Evolutionary conservation across 1,284 basidiomycete species (phyloP).

Genomic region (Sanghuangporus baumii): DNA sequence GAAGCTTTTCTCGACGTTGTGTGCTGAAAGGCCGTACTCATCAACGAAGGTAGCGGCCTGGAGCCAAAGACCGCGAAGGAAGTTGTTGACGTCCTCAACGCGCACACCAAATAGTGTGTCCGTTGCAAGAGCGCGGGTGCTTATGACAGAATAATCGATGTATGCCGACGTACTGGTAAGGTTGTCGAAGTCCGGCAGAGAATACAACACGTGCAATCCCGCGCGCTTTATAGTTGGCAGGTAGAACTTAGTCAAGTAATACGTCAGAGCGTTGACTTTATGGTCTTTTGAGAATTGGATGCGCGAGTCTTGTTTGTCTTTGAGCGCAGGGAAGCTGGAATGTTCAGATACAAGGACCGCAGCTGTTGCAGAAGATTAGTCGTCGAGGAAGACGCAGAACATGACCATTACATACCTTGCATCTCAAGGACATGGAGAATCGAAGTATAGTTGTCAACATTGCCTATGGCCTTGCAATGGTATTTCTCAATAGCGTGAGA

Average conservation of each 20-base stretch:
- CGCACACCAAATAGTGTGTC: slow-evolving; percentile 25
- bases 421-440: slow-evolving; percentile 13
- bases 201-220: slow-evolving; percentile 18
- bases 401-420: neutral
- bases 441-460: slow-evolving; percentile 5
- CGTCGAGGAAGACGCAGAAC: neutral
- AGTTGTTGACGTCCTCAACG: slow-evolving; percentile 28
- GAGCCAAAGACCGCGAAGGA: slow-evolving; percentile 28
- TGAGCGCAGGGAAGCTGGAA: slow-evolving; percentile 9
- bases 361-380: neutral
- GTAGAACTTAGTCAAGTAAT: slow-evolving; percentile 18
- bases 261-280: slow-evolving; percentile 8
- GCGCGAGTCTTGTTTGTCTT: neutral
- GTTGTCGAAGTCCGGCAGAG: slow-evolving; percentile 20
- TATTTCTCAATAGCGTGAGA: slow-evolving; percentile 11
- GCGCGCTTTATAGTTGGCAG: slow-evolving; percentile 15
- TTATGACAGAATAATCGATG: slow-evolving; percentile 20
- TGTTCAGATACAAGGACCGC: slow-evolving; percentile 14
- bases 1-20: slow-evolving; percentile 20
- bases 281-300: neutral
- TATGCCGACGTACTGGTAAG: slow-evolving; percentile 15
- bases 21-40: slow-evolving; percentile 7
- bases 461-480: slow-evolving; percentile 10
- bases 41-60: slow-evolving; percentile 26
- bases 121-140: slow-evolving; percentile 12